Conservation (phyloP, 345 rosid species). For the Aquilaria malaccensis region DNA sequence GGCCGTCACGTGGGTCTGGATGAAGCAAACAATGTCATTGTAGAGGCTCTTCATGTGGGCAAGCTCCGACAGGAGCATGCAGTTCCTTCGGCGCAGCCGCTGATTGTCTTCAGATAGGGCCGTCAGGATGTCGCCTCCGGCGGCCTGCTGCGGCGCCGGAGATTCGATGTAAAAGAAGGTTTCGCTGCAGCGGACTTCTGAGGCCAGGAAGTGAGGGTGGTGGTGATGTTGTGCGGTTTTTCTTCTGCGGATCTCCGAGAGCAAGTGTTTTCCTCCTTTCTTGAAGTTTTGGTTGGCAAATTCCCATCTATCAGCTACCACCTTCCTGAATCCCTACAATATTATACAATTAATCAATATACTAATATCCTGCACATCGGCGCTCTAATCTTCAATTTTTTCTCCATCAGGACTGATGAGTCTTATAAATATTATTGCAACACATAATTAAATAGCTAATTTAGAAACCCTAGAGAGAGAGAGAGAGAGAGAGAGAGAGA, state of each 20-base stretch:
- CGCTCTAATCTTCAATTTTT: too few species aligned
- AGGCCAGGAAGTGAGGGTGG: slow-evolving; percentile 10
- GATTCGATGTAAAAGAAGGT: slow-evolving; percentile 15
- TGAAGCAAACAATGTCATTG: slow-evolving; percentile 53
- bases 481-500: background rate
- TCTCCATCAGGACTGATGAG: too few species aligned
- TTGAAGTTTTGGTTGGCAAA: slow-evolving; percentile 53
- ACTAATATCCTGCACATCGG: too few species aligned
- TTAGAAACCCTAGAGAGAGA: too few species aligned
- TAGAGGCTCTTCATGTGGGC: slow-evolving; percentile 53
- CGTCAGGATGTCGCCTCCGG: slow-evolving; percentile 21
- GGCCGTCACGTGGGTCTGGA: slow-evolving; percentile 53
- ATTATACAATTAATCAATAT: too few species aligned
- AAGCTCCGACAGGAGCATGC: slow-evolving; percentile 48
- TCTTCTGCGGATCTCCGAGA: slow-evolving; percentile 52
- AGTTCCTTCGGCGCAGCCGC: slow-evolving; percentile 38
- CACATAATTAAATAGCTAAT: too few species aligned
- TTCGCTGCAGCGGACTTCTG: background rate
- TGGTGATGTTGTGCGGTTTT: slow-evolving; percentile 26
- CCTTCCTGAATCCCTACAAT: slow-evolving; percentile 51
- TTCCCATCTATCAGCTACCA: slow-evolving; percentile 63
- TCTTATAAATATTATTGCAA: too few species aligned
- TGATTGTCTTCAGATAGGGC: slow-evolving; percentile 48
- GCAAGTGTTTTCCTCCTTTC: slow-evolving; percentile 48
- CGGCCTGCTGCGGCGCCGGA: slow-evolving; percentile 14